Conservation (phyloP, 2,329 filamentous ascomycete species). For the Colletotrichum kahawae region DNA sequence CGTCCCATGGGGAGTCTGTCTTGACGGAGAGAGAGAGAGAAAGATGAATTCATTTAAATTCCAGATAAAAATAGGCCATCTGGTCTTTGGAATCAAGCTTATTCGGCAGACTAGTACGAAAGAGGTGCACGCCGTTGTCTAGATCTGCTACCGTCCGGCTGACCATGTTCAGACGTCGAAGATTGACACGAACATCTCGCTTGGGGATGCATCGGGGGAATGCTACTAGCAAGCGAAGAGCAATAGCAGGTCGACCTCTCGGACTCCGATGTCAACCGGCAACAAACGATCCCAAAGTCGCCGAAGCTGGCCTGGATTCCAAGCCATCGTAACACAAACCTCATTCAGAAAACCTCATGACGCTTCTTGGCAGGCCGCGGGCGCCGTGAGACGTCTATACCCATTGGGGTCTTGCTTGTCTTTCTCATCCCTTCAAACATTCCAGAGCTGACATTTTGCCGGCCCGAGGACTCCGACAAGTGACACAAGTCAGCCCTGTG, state of each 20-base stretch:
- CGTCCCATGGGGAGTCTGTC: background rate
- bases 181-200: background rate
- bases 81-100: background rate
- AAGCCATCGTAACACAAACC: background rate
- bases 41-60: background rate
- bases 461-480: background rate
- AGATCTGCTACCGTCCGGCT: background rate
- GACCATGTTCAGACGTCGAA: background rate
- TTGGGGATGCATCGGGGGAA: background rate
- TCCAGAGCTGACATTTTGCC: background rate
- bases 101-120: background rate
- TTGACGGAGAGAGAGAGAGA: background rate
- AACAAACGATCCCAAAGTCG: background rate
- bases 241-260: background rate
- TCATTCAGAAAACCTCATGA: background rate
- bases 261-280: background rate
- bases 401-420: background rate
- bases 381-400: background rate
- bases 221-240: background rate
- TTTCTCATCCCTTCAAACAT: background rate
- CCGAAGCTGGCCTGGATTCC: background rate
- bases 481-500: background rate
- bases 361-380: background rate
- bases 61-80: background rate
- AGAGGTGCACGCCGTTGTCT: background rate